Conservation (phyloP, 768 basidiomycete genomes). For the Hygrocybe coccinea region DNA sequence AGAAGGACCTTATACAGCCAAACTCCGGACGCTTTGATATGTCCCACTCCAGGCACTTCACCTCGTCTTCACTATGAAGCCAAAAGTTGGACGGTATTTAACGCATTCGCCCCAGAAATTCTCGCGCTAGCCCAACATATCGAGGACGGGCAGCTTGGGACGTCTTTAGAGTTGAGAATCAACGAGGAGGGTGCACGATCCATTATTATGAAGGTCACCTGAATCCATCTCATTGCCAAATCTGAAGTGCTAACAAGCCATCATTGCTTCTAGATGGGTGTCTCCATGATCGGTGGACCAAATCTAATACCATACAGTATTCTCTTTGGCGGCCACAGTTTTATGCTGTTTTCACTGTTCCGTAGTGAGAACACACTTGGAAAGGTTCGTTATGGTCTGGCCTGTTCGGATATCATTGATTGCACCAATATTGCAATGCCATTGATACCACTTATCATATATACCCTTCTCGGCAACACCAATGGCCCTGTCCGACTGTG, state of each 20-base stretch:
- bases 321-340: constrained; percentile 1
- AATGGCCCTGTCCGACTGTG: constrained; percentile 2
- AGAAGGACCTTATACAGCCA: constrained; percentile 2
- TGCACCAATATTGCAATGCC: constrained; percentile 3
- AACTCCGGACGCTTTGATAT: not conserved
- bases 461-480: constrained; percentile 3
- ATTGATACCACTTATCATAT: constrained; percentile 3
- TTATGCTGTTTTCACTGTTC: constrained; percentile 2
- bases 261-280: constrained; percentile 5
- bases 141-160: constrained; percentile 2
- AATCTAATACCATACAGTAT: not conserved
- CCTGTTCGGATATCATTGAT: constrained; percentile 1
- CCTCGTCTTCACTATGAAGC: constrained; percentile 1
- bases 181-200: constrained; percentile 4
- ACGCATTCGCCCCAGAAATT: constrained; percentile 1
- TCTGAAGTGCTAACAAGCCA: constrained; percentile 3
- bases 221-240: constrained; percentile 2
- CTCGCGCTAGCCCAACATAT: constrained; percentile 3
- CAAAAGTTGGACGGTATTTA: constrained; percentile 2
- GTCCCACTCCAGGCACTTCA: constrained; percentile 1
- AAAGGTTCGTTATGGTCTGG: constrained; percentile 3
- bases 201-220: constrained; percentile 1
- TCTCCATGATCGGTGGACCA: constrained; percentile 2
- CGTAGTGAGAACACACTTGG: constrained; percentile 1
- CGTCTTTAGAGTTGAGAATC: constrained; percentile 4